Percentiles rank a stretch among this genome's conserved stretches.
Conservation (phyloP, 129 eudicot species). For the Tagetes erecta region DNA sequence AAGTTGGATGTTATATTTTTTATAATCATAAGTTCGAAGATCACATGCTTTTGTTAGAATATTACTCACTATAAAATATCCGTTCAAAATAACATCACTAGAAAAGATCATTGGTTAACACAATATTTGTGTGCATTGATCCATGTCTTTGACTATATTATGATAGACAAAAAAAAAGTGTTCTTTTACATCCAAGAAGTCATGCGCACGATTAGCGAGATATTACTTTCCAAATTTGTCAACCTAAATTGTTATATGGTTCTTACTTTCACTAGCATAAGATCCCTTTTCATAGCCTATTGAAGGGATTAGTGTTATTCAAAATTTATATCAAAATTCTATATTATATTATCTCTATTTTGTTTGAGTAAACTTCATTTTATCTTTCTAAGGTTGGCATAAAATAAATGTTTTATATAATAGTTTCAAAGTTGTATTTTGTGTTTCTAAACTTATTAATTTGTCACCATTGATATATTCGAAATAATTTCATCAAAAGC, state of each 20-base stretch:
- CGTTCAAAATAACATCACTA: background rate
- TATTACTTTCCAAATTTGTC: slow-evolving; percentile 23
- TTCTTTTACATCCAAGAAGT: slow-evolving; percentile 18
- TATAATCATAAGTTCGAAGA: background rate
- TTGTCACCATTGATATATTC: too few species aligned
- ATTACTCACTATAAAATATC: background rate
- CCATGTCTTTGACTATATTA: background rate
- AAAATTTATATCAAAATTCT: background rate
- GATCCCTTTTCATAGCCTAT: background rate
- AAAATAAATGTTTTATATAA: too few species aligned
- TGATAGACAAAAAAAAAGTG: slow-evolving; percentile 14
- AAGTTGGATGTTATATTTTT: background rate
- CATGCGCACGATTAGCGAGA: slow-evolving; percentile 17
- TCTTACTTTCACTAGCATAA: slow-evolving; percentile 4
- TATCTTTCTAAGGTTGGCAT: too few species aligned
- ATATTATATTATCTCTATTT: too few species aligned
- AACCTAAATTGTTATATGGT: background rate
- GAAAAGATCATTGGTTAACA: background rate
- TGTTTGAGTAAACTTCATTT: too few species aligned
- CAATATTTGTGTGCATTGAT: background rate
- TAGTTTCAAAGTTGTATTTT: too few species aligned
- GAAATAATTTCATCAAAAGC: too few species aligned
- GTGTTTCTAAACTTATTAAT: too few species aligned
- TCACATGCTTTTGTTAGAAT: background rate
- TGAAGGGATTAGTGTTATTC: background rate